phyloP scores from a whole-genome alignment of 768 basidiomycete species.

The Tephrocybe sp. region DNA sequence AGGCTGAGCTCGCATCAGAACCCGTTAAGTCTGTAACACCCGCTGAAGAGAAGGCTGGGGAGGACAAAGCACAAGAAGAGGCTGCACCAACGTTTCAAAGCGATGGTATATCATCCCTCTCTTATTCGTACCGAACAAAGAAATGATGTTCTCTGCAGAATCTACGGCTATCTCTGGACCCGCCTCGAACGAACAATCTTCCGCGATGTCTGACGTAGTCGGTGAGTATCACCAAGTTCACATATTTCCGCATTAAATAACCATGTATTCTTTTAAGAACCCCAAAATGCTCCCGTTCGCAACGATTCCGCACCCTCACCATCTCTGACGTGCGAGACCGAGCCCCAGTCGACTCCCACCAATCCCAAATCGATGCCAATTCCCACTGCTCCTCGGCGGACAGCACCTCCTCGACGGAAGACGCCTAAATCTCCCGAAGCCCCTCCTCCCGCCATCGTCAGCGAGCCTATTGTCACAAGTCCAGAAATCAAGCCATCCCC shows the following conservation, averaged over 20 bases:
- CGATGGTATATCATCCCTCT: conserved; percentile 10
- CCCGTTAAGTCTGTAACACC: conserved; percentile 13
- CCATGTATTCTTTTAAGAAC: conserved; percentile 3
- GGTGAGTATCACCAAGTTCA: conserved; percentile 7
- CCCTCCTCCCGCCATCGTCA: conserved; percentile 13
- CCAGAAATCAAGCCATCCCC: conserved; percentile 7
- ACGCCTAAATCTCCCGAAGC: conserved; percentile 44
- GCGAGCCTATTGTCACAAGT: conserved; percentile 9
- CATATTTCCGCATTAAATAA: background rate
- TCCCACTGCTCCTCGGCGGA: conserved; percentile 69
- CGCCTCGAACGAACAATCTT: conserved; percentile 7
- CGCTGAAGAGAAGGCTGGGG: conserved; percentile 8
- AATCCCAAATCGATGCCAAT: conserved; percentile 65
- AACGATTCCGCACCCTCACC: conserved; percentile 27
- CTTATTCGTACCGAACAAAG: background rate
- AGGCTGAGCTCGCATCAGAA: conserved; percentile 29
- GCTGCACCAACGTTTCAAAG: background rate
- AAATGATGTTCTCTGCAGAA: conserved; percentile 9
- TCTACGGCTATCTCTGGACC: conserved; percentile 1
- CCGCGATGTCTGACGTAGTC: background rate
- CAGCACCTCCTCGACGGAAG: conserved; percentile 75
- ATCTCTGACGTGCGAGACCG: conserved; percentile 25
- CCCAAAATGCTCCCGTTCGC: conserved; percentile 15
- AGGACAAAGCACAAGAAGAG: conserved; percentile 6
- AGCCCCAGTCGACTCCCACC: conserved; percentile 33